These are phyloP conservation scores for Aspergillus costaricaensis DNA, from an alignment of 2,329 filamentous ascomycete genomes.

Conservation along the genomic window DNA sequence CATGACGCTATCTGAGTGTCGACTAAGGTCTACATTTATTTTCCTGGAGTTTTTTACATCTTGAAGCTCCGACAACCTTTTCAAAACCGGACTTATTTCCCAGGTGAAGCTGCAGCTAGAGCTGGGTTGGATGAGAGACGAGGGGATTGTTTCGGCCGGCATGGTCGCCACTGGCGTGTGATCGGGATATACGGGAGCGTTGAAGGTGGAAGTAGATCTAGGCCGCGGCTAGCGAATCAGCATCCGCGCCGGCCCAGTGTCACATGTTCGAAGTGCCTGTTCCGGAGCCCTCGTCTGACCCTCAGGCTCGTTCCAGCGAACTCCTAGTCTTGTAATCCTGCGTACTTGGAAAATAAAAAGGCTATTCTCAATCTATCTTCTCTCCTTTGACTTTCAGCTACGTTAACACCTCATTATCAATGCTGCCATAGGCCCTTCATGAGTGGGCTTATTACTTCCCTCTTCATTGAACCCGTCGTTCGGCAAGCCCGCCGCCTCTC, in stretches of 20 bases:
- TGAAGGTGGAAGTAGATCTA: background rate
- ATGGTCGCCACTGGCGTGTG: background rate
- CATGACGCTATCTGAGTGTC: background rate
- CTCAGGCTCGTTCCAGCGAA: background rate
- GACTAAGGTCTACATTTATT: background rate
- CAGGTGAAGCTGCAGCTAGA: background rate
- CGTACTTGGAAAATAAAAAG: background rate
- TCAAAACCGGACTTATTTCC: background rate
- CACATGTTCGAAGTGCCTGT: conserved; percentile 19
- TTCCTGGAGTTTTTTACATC: background rate
- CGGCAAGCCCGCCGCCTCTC: conserved; percentile 47
- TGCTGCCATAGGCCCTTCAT: conserved; percentile 38
- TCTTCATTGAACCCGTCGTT: conserved; percentile 47
- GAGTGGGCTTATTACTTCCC: conserved; percentile 47
- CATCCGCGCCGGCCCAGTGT: conserved; percentile 10
- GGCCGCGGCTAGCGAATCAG: conserved; percentile 21
- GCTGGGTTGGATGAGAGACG: background rate
- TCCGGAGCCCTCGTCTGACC: conserved; percentile 13
- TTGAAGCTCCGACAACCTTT: background rate
- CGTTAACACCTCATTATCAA: conserved; percentile 10
- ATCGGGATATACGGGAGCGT: background rate
- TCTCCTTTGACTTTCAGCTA: background rate
- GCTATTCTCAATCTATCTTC: background rate
- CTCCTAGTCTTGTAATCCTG: background rate
- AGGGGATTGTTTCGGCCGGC: background rate